phyloP scores from a whole-genome alignment of 2,329 filamentous ascomycete genomes.

The Dichotomopilus funicola region DNA sequence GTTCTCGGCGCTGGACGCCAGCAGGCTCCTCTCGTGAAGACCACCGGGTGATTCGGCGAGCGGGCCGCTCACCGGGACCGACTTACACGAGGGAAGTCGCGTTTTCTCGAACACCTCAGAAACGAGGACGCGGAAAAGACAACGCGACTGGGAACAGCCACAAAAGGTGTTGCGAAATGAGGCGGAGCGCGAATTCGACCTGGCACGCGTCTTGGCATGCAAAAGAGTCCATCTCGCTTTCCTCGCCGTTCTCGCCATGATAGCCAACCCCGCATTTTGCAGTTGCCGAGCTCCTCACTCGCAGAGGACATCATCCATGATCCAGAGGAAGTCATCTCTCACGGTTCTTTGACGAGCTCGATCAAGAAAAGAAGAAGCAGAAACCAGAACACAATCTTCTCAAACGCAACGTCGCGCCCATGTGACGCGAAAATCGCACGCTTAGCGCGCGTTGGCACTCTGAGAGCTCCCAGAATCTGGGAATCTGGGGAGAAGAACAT shows the following conservation, averaged over 20 bases:
- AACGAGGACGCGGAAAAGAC: background rate
- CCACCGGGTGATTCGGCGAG: too few relatives aligned
- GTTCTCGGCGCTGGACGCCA: too few relatives aligned
- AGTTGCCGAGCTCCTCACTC: background rate
- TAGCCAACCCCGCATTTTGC: background rate
- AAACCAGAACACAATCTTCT: background rate
- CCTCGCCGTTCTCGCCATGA: background rate
- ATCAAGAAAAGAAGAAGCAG: background rate
- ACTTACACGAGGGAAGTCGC: too few relatives aligned
- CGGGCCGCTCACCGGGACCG: too few relatives aligned
- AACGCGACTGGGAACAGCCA: slow-evolving; percentile 1
- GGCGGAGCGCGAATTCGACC: background rate
- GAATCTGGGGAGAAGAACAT: slow-evolving; percentile 27
- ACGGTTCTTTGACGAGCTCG: too few relatives aligned
- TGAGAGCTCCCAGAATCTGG: slow-evolving; percentile 24
- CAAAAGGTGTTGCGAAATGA: background rate
- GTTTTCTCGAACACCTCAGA: background rate
- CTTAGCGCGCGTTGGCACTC: slow-evolving; percentile 19
- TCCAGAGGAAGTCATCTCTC: too few relatives aligned
- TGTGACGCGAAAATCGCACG: slow-evolving; percentile 27
- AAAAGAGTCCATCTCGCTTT: background rate
- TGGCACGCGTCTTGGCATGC: background rate
- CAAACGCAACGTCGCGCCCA: slow-evolving; percentile 22
- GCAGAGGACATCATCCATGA: too few relatives aligned
- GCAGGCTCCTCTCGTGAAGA: too few relatives aligned